Evolutionary conservation across 192 early-diverging fungal genomes (phyloP), one percentile per base, ranked within the genome.

Genomic region (Pilaira anomala): DNA sequence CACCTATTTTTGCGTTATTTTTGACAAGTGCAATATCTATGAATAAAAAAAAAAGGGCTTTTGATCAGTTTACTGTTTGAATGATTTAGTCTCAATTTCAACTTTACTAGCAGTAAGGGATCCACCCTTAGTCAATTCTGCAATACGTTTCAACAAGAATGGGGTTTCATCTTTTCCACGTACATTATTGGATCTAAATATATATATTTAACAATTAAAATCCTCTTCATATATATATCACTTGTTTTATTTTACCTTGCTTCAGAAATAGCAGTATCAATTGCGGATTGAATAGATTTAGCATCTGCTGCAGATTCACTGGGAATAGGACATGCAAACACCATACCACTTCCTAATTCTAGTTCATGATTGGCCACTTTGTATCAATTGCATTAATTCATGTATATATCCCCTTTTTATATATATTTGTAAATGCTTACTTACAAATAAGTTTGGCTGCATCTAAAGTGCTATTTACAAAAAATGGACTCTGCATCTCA

Each of bases 291-390:
- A 25, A 97, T 84, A 16, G 61, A 52, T 11, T 52, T 63, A 14
- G 88, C 83, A 30, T 85, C 66, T 44, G 80, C 82, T 0, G 88
- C 88, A 50, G 84, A 65, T 21, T 84, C 73, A 8, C 67, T 62
- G 0, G 95, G 93, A 56, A 98, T 95, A 5, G 97, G 97, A 9
- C 95, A 93, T 14, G 88, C 91, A 68, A 98, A 71, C 0, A 98
- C 87, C 44, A 91, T 79, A 0, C 97, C 97, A 28, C 84, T 92
- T 9, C 80, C 45, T n/a, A 94, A 66, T 8, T 80, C 71, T 46
- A 96, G 67, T 2, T 84, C 71, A 7, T 68, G 60, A 69, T 88
- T 90, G 9, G 88, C 77, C 41, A 66, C 81, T 82, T 49, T 36
- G 33, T 9, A 36, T n/a, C n/a, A 36, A 36, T 9, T 36, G 33